These are phyloP conservation scores for Sisymbrium irio DNA, from an alignment of 345 rosid species.

Conservation along the genomic window DNA sequence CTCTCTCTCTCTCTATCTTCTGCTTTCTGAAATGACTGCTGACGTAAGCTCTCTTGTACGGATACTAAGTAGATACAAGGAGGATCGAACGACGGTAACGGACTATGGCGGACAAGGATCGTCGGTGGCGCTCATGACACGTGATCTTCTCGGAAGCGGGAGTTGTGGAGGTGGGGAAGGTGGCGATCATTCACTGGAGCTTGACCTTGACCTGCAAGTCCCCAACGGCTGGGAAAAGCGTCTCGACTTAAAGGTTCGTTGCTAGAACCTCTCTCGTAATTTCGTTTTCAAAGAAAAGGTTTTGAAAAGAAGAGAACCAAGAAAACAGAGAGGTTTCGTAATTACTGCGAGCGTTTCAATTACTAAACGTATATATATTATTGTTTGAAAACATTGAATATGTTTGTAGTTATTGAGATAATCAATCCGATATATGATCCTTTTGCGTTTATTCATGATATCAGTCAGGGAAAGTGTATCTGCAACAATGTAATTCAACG, in stretches of 20 bases:
- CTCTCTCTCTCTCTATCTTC: neutral
- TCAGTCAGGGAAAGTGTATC: slow-evolving; percentile 88
- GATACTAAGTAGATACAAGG: slow-evolving; percentile 40
- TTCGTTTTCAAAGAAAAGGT: neutral
- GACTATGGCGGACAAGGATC: slow-evolving; percentile 38
- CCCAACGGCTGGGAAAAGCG: slow-evolving; percentile 92
- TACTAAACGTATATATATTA: too few relatives aligned
- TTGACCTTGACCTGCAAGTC: slow-evolving; percentile 83
- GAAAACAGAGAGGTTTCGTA: neutral
- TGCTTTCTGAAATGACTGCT: slow-evolving; percentile 45
- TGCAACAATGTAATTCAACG: slow-evolving; percentile 58
- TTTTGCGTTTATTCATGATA: slow-evolving; percentile 4
- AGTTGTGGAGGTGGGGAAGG: slow-evolving; percentile 21
- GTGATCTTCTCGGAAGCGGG: slow-evolving; percentile 57
- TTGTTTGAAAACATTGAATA: neutral
- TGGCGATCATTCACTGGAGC: slow-evolving; percentile 53
- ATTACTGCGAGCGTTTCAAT: neutral
- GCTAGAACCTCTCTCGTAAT: neutral
- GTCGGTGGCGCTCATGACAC: slow-evolving; percentile 45
- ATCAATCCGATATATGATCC: neutral
- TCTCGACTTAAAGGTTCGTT: slow-evolving; percentile 73
- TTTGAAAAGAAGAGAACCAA: neutral
- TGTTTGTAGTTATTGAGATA: neutral
- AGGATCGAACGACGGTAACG: slow-evolving; percentile 35
- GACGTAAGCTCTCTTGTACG: slow-evolving; percentile 54